A percentile compares a stretch with the other conserved stretches of the same genome.
Conservation (phyloP, 1,139 yeast genomes). For the Kodamaea suecica region DNA sequence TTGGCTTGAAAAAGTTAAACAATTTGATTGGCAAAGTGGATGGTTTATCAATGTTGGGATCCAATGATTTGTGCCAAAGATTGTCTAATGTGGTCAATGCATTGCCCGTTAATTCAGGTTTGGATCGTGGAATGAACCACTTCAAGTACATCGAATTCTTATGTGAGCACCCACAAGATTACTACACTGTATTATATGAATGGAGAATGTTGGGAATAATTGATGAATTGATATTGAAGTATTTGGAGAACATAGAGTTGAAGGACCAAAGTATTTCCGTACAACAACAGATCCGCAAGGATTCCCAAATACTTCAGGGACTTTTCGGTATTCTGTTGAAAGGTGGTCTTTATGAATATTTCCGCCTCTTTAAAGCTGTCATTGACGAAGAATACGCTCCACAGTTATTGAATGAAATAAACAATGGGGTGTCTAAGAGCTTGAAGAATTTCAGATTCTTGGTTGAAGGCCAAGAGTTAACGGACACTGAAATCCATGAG, state of each 20-base stretch:
- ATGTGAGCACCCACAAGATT: slow-evolving; percentile 18
- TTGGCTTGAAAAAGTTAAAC: slow-evolving; percentile 23
- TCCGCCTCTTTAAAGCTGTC: slow-evolving; percentile 30
- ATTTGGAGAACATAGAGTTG: slow-evolving; percentile 22
- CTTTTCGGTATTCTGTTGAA: slow-evolving; percentile 15
- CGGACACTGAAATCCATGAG: slow-evolving; percentile 27
- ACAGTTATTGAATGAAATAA: slow-evolving; percentile 21
- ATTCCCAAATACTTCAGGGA: slow-evolving; percentile 22
- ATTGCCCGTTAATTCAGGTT: slow-evolving; percentile 23
- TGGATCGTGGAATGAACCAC: slow-evolving; percentile 28
- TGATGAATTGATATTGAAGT: slow-evolving; percentile 31
- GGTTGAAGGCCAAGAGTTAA: slow-evolving; percentile 28
- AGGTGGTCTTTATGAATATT: slow-evolving; percentile 19
- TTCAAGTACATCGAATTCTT: slow-evolving; percentile 32
- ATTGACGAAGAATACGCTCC: slow-evolving; percentile 25
- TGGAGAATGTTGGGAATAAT: slow-evolving; percentile 42
- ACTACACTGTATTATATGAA: slow-evolving; percentile 27
- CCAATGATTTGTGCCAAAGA: slow-evolving; percentile 26
- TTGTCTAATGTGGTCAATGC: slow-evolving; percentile 26
- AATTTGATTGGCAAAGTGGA: slow-evolving; percentile 32
- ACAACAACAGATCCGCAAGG: slow-evolving; percentile 19
- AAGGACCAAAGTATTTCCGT: slow-evolving; percentile 13
- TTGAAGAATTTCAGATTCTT: slow-evolving; percentile 22
- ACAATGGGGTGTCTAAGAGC: slow-evolving; percentile 17
- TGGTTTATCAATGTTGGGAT: slow-evolving; percentile 32